Percentiles rank a stretch among this genome's conserved stretches.
Evolutionary conservation across 2,329 filamentous ascomycete species (phyloP).

Genomic region (Colletotrichum simmondsii): DNA sequence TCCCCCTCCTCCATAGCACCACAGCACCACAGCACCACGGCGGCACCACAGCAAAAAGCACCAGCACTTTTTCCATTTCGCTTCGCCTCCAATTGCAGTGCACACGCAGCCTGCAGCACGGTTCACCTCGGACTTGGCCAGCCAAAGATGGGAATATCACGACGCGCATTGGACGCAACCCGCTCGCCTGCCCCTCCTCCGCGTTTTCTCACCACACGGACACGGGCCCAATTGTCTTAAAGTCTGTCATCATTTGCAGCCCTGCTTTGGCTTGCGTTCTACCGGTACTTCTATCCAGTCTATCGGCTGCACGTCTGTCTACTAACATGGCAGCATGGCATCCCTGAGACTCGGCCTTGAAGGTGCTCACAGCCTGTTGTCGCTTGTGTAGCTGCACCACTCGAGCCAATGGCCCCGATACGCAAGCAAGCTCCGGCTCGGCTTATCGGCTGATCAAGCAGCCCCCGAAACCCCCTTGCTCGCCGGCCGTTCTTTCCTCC

Average conservation of each 20-base stretch:
- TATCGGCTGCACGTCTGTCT: not conserved
- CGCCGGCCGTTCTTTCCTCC: not conserved
- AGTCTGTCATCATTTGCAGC: not conserved
- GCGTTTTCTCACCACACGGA: not conserved
- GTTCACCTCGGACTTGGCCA: not conserved
- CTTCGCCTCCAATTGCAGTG: not conserved
- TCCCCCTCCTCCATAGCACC: slow-evolving; percentile 3
- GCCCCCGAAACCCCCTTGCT: not conserved
- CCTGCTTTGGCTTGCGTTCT: not conserved
- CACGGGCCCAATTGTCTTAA: not conserved
- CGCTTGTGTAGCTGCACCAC: not conserved
- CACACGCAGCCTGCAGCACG: not conserved
- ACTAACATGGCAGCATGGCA: not conserved
- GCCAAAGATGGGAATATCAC: not conserved
- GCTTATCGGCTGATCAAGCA: not conserved
- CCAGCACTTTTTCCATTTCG: slow-evolving; percentile 30
- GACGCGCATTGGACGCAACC: slow-evolving; percentile 9
- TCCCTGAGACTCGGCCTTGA: not conserved
- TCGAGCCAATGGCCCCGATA: not conserved
- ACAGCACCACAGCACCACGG: too few relatives aligned
- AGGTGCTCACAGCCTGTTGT: not conserved
- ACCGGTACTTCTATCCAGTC: not conserved
- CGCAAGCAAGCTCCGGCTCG: not conserved
- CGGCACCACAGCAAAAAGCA: too few relatives aligned
- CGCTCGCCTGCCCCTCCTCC: not conserved